Base-by-base conservation (phyloP, 2,329 filamentous ascomycete species). In the Ilyonectria robusta region DNA sequence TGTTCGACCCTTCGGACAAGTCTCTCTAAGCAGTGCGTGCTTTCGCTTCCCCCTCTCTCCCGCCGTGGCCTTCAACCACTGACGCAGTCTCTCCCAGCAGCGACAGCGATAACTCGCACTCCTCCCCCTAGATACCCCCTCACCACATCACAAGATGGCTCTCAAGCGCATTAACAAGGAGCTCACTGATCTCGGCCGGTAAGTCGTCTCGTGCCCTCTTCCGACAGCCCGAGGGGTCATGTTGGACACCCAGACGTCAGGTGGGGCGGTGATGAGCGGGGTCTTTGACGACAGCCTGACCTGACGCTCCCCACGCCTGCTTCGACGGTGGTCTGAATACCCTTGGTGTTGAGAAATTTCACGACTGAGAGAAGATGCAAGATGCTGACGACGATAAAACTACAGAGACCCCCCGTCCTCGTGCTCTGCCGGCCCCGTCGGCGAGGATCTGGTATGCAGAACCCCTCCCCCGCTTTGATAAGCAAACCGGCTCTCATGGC, bases 151-250 rank as follows among this genome's bases (percentile, higher is more conserved):
- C 81, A 81, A 79, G 79, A 96, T 96, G 93, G 93, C 93, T 84
- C 89, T 96, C 79, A 96, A 96, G 92, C 91, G 93, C 84, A 96
- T 96, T 85, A 95, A 95, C 89, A 96, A 95, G 91, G 93, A 96
- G 86, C 90, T 96, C 82, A 92, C 92, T 84, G 93, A 96, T 83
- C 89, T 96, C 84, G 93, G 93, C 86, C 93, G 93, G 93, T 95
- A 92, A 80, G 87, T 87, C 76, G 56, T 46, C 57, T 72, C 62
- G 70, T 66, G 60, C 47, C 60, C 55, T 60, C 56, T 62, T 40
- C 54, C 51, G 61, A 62, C 68, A 65, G 69, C 65, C 64, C 64
- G 71, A 77, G 72, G 72, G 67, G 69, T 76, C 72, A 59, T 75
- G 60, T 68, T 70, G 62, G 60, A 72, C 65, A 67, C 74, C 73